Evolutionary conservation across 2,329 filamentous ascomycete species (phyloP), one percentile per base, ranked within the genome.

Genomic region (Colletotrichum melonis): DNA sequence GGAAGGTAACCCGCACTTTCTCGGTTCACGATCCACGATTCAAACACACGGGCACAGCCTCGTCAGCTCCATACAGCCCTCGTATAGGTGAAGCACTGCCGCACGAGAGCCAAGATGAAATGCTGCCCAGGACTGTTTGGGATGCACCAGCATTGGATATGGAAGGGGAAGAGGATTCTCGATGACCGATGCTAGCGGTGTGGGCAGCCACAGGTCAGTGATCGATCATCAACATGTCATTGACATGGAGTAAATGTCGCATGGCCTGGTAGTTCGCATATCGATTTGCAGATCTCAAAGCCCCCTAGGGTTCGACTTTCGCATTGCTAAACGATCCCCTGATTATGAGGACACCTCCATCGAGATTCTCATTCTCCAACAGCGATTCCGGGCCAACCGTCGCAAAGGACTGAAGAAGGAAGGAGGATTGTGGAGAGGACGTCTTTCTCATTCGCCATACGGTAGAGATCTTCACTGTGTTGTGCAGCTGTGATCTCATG

Each of bases 1-100:
- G 22, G 35, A 28, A 14, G 38, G 12, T 22, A 46, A 60, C 28
- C 28, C 63, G 19, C 38, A 22, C 14, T 42, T n/a, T 49, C 42
- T 9, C 14, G 16, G 28, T 49, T 69, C 38, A 26, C 59, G 54
- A 30, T 49, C 54, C 38, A n/a, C 59, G 59, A 56, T 69, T 73
- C 55, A 54, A 60, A 38, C 54, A 55, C 12, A 30, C 7, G 16
- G 28, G 28, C 67, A 67, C 38, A 28, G 62, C 49, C 67, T 66
- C 67, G 32, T 24, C 12, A 66, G n/a, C 62, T 32, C 67, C 71
- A 63, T 67, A 66, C 57, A 28, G 52, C 66, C 66, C 32, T 69
- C 59, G 68, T 67, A 54, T 67, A 67, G 22, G 30, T 72, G 62
- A 74, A 52, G 71, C 66, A 70, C n/a, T 59, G n/a, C 22, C 30